phyloP scores from a whole-genome alignment of 2,329 filamentous ascomycete genomes.

The Colletotrichum chrysophilum region DNA sequence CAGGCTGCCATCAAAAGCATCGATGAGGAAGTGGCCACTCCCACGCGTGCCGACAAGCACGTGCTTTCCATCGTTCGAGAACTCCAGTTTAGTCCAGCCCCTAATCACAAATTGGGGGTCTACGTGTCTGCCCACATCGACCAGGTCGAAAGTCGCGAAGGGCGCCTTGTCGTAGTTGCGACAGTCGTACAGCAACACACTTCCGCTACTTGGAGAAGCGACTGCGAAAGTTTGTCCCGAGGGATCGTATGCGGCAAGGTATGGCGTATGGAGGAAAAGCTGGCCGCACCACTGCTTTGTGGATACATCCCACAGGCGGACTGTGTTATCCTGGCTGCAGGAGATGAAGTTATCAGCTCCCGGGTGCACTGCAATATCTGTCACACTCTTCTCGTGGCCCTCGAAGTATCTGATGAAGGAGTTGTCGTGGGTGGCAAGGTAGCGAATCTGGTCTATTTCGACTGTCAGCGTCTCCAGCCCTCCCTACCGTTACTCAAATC shows the following conservation, averaged over 20 bases:
- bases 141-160: slow-evolving; percentile 84
- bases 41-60: slow-evolving; percentile 85
- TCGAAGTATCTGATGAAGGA: slow-evolving; percentile 96
- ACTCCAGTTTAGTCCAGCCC: slow-evolving; percentile 91
- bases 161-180: slow-evolving; percentile 93
- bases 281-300: slow-evolving; percentile 82
- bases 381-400: slow-evolving; percentile 86
- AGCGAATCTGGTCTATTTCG: slow-evolving; percentile 61
- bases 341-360: slow-evolving; percentile 91
- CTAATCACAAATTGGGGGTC: slow-evolving; percentile 64
- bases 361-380: slow-evolving; percentile 82
- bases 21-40: slow-evolving; percentile 87
- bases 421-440: slow-evolving; percentile 92
- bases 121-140: slow-evolving; percentile 55
- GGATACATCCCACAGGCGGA: slow-evolving; percentile 87
- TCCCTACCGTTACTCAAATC: slow-evolving; percentile 17
- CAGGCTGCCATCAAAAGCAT: slow-evolving; percentile 85
- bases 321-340: slow-evolving; percentile 87
- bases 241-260: slow-evolving; percentile 88
- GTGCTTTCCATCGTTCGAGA: slow-evolving; percentile 93
- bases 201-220: slow-evolving; percentile 79
- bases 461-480: not conserved
- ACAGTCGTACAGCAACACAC: slow-evolving; percentile 88
- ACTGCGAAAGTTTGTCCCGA: slow-evolving; percentile 92
- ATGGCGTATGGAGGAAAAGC: slow-evolving; percentile 80